phyloP scores from a whole-genome alignment of 345 rosid species.

The Eucalyptus tenuipes region DNA sequence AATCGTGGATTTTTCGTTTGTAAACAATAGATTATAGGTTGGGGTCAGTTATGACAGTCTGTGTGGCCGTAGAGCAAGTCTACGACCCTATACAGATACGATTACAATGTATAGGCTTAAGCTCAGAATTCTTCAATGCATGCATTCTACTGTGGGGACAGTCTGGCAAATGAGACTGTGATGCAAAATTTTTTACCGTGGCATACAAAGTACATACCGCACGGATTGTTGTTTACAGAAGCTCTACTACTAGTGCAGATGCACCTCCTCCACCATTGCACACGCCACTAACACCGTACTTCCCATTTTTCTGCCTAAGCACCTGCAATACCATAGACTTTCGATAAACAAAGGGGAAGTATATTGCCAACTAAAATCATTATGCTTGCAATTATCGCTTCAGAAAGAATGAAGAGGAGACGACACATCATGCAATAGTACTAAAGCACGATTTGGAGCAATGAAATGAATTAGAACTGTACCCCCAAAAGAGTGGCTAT shows the following conservation, averaged over 20 bases:
- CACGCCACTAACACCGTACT: constrained; percentile 81
- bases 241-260: constrained; percentile 83
- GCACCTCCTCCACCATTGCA: constrained; percentile 99
- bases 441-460: neutral
- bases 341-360: neutral
- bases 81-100: neutral
- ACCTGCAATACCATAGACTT: constrained; percentile 16
- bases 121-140: neutral
- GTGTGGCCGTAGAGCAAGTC: neutral
- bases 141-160: neutral
- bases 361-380: neutral
- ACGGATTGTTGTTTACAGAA: constrained; percentile 15
- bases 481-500: constrained; percentile 92
- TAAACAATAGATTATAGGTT: neutral
- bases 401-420: neutral
- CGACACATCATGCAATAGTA: neutral
- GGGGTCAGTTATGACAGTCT: neutral
- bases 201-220: neutral
- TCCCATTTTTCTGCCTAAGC: constrained; percentile 63
- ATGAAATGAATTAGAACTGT: neutral
- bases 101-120: neutral
- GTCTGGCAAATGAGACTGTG: neutral
- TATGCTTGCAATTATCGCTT: neutral
- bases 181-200: neutral
- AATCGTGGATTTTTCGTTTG: neutral